These are phyloP conservation scores for Vaccinium myrtillus DNA, from an alignment of 148 eudicot genomes.

Conservation along the genomic window DNA sequence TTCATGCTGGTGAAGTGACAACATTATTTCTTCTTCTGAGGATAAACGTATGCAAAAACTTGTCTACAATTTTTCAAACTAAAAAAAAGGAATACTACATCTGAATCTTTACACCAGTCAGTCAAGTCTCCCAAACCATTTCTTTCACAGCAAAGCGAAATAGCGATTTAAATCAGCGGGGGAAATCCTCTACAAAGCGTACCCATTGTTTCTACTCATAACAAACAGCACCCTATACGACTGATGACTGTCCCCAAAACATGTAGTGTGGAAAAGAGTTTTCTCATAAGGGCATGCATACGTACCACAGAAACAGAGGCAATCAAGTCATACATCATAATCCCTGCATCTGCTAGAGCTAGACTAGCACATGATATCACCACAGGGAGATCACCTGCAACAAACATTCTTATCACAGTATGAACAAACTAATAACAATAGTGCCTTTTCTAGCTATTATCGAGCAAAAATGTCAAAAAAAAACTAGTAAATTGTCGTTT, in stretches of 20 bases:
- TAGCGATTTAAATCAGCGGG: not conserved
- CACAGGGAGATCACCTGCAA: constrained; percentile 92
- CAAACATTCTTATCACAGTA: constrained; percentile 14
- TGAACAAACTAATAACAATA: not conserved
- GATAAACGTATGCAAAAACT: not conserved
- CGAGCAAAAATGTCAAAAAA: not conserved
- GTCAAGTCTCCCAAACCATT: not conserved
- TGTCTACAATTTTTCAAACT: not conserved
- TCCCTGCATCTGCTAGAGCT: constrained; percentile 98
- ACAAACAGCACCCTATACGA: not conserved
- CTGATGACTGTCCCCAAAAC: not conserved
- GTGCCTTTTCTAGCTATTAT: not conserved
- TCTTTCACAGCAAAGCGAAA: not conserved
- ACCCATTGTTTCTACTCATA: not conserved
- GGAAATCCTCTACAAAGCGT: not conserved
- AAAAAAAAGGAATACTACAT: not conserved
- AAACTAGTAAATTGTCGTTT: not conserved
- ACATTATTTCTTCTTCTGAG: not conserved
- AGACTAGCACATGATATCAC: constrained; percentile 96
- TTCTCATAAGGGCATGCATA: not conserved
- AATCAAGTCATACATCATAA: constrained; percentile 90
- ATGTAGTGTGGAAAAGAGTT: not conserved
- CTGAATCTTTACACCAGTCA: not conserved
- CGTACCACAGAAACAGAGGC: constrained; percentile 93
- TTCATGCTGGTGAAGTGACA: not conserved